phyloP scores from a whole-genome alignment of 768 basidiomycete species.

The Russula sp. region DNA sequence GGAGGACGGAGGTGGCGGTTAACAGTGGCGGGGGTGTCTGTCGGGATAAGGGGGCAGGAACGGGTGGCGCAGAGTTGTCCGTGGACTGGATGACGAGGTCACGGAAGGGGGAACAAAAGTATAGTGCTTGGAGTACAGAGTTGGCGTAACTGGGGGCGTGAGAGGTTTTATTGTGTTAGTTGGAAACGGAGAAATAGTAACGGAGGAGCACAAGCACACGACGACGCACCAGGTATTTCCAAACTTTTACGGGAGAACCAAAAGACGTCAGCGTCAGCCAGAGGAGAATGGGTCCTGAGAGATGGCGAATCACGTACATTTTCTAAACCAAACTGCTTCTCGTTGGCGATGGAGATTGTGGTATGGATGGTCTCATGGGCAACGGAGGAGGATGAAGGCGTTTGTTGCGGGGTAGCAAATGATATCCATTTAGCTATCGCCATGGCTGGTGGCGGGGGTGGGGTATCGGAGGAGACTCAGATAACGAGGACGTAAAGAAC shows the following conservation, averaged over 20 bases:
- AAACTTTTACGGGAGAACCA: conserved; percentile 45
- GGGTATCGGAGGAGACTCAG: not conserved
- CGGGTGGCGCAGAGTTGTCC: conserved; percentile 42
- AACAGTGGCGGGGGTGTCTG: conserved; percentile 26
- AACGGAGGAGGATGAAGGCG: conserved; percentile 1
- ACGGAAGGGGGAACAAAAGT: conserved; percentile 91
- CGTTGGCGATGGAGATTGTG: conserved; percentile 50
- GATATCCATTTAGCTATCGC: conserved; percentile 21
- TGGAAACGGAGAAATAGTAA: not conserved
- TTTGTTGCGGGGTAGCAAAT: conserved; percentile 15
- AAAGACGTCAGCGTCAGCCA: not conserved
- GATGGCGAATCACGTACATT: conserved; percentile 55
- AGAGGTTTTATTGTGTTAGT: not conserved
- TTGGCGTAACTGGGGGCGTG: conserved; percentile 77
- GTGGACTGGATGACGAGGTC: conserved; percentile 73
- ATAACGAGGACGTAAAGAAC: not conserved
- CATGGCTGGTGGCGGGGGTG: conserved; percentile 7
- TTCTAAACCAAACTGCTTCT: conserved; percentile 92
- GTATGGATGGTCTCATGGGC: conserved; percentile 10
- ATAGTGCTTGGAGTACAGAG: conserved; percentile 95
- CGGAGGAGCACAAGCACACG: not conserved
- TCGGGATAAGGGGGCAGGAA: conserved; percentile 26
- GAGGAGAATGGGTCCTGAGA: not conserved
- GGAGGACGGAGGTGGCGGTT: conserved; percentile 30
- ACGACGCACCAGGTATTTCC: conserved; percentile 84